Conservation (phyloP, 2,329 filamentous ascomycete genomes). For the Aspergillus flavus region DNA sequence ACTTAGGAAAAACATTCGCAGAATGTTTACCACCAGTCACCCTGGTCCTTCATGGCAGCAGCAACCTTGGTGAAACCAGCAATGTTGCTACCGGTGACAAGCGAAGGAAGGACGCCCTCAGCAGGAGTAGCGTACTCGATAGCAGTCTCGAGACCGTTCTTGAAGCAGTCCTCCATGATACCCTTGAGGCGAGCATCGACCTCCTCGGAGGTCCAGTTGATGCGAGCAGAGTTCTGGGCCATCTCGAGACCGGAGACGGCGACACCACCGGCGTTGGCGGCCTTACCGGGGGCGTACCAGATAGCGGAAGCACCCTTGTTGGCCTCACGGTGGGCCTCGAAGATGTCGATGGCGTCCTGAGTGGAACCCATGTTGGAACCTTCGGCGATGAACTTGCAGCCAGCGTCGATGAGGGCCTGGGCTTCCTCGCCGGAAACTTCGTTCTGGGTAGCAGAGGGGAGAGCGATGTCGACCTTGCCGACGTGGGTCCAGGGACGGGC, state of each 20-base stretch:
- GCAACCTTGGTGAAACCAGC: slow-evolving; percentile 97
- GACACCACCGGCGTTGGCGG: slow-evolving; percentile 95
- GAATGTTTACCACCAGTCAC: slow-evolving; percentile 75
- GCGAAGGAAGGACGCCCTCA: slow-evolving; percentile 82
- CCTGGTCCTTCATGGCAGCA: slow-evolving; percentile 91
- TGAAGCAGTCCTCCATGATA: slow-evolving; percentile 95
- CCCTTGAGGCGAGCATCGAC: slow-evolving; percentile 87
- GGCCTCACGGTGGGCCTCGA: slow-evolving; percentile 72
- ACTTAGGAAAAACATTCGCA: slow-evolving; percentile 5
- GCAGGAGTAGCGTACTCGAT: slow-evolving; percentile 79
- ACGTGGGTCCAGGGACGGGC: slow-evolving; percentile 91
- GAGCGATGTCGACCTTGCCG: slow-evolving; percentile 84
- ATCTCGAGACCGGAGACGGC: slow-evolving; percentile 98
- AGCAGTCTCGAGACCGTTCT: slow-evolving; percentile 84
- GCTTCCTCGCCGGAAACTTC: slow-evolving; percentile 94
- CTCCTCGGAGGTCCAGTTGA: slow-evolving; percentile 85
- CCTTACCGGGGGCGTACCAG: slow-evolving; percentile 98
- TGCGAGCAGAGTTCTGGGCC: slow-evolving; percentile 92
- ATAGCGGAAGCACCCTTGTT: slow-evolving; percentile 70
- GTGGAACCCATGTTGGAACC: slow-evolving; percentile 99
- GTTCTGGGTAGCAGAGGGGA: slow-evolving; percentile 95
- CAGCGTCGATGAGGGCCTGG: slow-evolving; percentile 73
- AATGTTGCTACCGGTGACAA: slow-evolving; percentile 95
- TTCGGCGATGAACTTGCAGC: slow-evolving; percentile 86
- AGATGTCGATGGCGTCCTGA: slow-evolving; percentile 89